Base-by-base conservation (phyloP, 345 rosid species). In the Odontarrhena argentea region DNA sequence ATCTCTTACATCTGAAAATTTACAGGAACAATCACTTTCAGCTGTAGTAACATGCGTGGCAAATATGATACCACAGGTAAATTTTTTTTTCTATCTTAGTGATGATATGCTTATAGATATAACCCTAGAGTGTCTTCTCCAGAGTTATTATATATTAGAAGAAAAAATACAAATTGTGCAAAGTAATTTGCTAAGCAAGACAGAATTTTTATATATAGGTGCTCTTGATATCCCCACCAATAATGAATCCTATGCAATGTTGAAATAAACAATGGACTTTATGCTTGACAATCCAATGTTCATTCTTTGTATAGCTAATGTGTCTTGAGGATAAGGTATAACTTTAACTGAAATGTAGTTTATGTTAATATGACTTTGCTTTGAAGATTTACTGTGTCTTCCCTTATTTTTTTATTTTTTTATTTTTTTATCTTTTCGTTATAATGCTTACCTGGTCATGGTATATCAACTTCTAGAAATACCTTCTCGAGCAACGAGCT, bases 401-500 rank as follows among this genome's bases (percentile, higher is more conserved):
- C 50, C 38, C 55, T 35, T 42, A 14, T 41, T 40, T 56, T 8
- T 50, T 47, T 72, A 48, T 7, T 49, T 32, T 72, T 18, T 38
- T 12, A 9, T 34, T 9, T 14, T 38, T 43, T 8, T 50, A 32
- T 64, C 3, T 45, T 62, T 24, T 44, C 54, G 41, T 40, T 13
- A 41, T 49, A 44, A 50, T 24, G 15, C 49, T 35, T 25, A 44
- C 36, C 14, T 55, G 45, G 53, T 56, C 38, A 55, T 35, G 60
- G 54, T 47, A 34, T 55, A 79, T 74, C 35, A 61, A 68, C 44
- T 74, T 54, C 37, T 68, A 89, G 98, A 87, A 82, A 72, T 89
- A 89, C 79, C 96, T 92, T 77, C 93, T 92, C 24, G 98, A 92
- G 83, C 88, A 89, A 80, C 84, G 86, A 36, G 98, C 98, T 22